Conservation (phyloP, 1,139 yeast genomes). For the Pichia kudriavzevii region DNA sequence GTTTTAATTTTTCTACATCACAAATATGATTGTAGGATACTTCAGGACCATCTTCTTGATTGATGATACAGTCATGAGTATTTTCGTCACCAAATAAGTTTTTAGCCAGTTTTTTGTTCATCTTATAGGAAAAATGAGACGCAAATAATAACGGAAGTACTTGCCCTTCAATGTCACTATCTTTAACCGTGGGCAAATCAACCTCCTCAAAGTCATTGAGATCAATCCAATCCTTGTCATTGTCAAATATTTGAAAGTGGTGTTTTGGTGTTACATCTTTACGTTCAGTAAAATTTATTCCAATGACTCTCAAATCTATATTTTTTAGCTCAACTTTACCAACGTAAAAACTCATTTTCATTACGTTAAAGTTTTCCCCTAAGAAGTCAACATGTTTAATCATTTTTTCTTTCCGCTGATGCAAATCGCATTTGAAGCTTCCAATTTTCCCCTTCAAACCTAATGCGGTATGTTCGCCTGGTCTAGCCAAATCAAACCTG, state of each 20-base stretch:
- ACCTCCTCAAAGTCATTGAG: constrained; percentile 71
- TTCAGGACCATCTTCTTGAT: constrained; percentile 24
- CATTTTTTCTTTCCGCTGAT: constrained; percentile 74
- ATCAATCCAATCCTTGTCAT: constrained; percentile 60
- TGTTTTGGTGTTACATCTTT: constrained; percentile 29
- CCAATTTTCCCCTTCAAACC: constrained; percentile 75
- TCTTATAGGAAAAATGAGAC: constrained; percentile 65
- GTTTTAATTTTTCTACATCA: constrained; percentile 62
- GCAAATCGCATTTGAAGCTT: constrained; percentile 65
- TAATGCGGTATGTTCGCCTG: constrained; percentile 45
- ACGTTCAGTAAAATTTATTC: constrained; percentile 41
- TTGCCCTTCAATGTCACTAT: constrained; percentile 29
- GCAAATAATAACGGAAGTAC: constrained; percentile 62
- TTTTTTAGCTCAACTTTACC: constrained; percentile 65
- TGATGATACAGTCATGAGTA: constrained; percentile 37
- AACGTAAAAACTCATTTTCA: constrained; percentile 62
- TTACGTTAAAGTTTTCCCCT: constrained; percentile 46
- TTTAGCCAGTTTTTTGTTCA: constrained; percentile 25
- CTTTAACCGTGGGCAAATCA: constrained; percentile 38
- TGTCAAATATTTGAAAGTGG: constrained; percentile 20
- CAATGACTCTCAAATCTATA: constrained; percentile 68
- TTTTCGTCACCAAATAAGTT: constrained; percentile 19
- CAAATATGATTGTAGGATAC: constrained; percentile 52
- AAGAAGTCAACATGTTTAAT: constrained; percentile 53
- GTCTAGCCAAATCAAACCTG: constrained; percentile 38